Evolutionary conservation across 1,284 basidiomycete species (phyloP), one percentile per base, ranked within the genome.

Genomic region (Trametes pubescens): DNA sequence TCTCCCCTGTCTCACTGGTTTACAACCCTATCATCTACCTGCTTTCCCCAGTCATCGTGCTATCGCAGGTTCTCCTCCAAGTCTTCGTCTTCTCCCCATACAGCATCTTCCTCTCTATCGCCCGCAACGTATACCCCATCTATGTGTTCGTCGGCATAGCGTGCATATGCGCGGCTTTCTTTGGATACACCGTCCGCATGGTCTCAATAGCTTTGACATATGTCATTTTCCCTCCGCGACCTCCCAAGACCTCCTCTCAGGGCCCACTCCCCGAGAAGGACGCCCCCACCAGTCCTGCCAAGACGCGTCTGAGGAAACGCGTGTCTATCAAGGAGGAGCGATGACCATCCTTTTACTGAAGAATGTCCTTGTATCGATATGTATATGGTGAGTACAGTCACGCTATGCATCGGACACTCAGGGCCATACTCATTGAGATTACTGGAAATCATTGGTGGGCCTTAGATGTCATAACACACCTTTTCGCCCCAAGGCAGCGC

Each of bases 121-220:
- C 81, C 18, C 79, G 84, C 22, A 80, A 80, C 21, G 40, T 89
- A 2, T 88, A 87, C 63, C 89, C 89, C 0, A 55, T 89, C 38
- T 91, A 90, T 65, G 81, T 87, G 24, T 84, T 90, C 66, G 78
- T 82, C 37, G 86, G 85, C 6, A 81, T 84, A 0, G 84, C 87
- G 2, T 85, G 83, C 66, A 82, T 90, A 51, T 78, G 78, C 26
- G 88, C 88, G 0, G 77, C 73, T 0, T 34, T 82, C 13, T 52
- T 90, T 0, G 88, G 88, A 0, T 58, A 82, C 0, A 69, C 77
- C 2, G 87, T 83, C 0, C 78, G 84, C 37, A 58, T 62, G 8
- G 13, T 63, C 21, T 52, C 66, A 0, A 24, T 37, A 10, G 55
- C 43, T 10, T 46, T 72, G 9, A 29, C 49, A 5, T 58, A 38